Conservation (phyloP, 2,329 filamentous ascomycete genomes). For the Leptographium wingfieldii region DNA sequence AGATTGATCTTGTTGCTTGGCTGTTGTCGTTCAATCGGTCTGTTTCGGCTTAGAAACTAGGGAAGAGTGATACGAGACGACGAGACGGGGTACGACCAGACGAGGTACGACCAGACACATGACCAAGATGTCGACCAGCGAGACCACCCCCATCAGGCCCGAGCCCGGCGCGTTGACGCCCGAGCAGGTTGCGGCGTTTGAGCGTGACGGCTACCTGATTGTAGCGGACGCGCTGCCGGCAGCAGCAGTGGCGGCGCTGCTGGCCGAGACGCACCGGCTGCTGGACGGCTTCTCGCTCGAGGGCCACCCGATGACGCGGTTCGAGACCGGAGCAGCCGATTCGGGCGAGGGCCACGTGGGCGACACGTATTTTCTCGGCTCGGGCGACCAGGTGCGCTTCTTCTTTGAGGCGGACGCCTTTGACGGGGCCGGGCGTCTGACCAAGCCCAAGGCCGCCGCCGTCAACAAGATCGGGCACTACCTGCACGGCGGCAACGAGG, state of each 20-base stretch:
- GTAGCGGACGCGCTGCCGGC: conserved; percentile 63
- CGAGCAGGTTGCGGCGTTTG: conserved; percentile 59
- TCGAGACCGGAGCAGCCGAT: conserved; percentile 67
- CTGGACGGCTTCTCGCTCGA: conserved; percentile 64
- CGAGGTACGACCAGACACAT: no score
- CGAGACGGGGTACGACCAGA: no score
- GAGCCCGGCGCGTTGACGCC: conserved; percentile 39
- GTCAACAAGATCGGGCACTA: conserved; percentile 85
- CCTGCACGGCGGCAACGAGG: conserved; percentile 55
- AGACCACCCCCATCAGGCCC: no score
- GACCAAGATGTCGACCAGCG: background rate
- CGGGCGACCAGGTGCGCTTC: conserved; percentile 85
- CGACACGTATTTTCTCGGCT: conserved; percentile 85
- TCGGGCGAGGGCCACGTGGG: conserved; percentile 59
- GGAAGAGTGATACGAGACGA: no score
- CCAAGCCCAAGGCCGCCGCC: conserved; percentile 67
- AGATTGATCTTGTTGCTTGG: no score
- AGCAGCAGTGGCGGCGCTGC: conserved; percentile 52
- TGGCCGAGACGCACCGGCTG: conserved; percentile 61
- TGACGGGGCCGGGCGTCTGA: conserved; percentile 47
- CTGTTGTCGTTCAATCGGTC: no score
- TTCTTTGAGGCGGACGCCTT: conserved; percentile 97
- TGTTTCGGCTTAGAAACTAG: no score
- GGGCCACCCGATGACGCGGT: conserved; percentile 84
- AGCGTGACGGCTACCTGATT: conserved; percentile 79